Evolutionary conservation across 129 eudicot species (phyloP), one percentile per base, ranked within the genome.

Genomic region (Helianthus tuberosus): DNA sequence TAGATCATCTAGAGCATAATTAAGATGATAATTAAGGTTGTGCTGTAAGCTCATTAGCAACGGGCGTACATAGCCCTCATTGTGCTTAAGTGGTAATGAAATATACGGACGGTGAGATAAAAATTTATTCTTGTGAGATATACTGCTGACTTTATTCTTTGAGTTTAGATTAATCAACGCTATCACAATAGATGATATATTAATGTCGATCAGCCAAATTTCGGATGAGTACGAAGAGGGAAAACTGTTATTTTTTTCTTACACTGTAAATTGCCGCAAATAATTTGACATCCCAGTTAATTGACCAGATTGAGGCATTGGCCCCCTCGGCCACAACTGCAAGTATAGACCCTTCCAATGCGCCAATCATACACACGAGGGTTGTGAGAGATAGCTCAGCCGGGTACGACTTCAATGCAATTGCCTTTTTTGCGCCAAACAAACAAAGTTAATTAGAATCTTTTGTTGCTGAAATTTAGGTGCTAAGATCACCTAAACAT

Each of bases 261-360:
- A 79, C 78, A 29, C 69, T 13, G 71, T 72, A 79, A 79, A 72
- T 27, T 9, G 74, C 74, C 0, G 82, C 78, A 65, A 53, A 72
- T 53, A 79, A 14, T 65, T 79, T 79, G 63, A 79, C 35, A 52
- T 79, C 82, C 82, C 78, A 79, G 1, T 79, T 32, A 17, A 79
- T 38, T 11, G 78, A 64, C 82, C 82, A 72, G 44, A 64, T 64
- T 2, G 78, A 79, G 5, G 38, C 54, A 54, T 64, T 72, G 53
- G 44, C 35, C 61, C 59, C 35, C 53, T 79, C 54, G 16, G 61
- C 69, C 7, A 79, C 63, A 32, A 79, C 14, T 1, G 82, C 12
- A 29, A 79, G 68, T 54, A 72, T 29, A 7, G 82, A 72, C 23
- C 74, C 78, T 79, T 79, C 78, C 51, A 79, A 46, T 5, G 78